Base-by-base conservation (phyloP, 352 stramenopile genomes). In the Phytopythium boreale region DNA sequence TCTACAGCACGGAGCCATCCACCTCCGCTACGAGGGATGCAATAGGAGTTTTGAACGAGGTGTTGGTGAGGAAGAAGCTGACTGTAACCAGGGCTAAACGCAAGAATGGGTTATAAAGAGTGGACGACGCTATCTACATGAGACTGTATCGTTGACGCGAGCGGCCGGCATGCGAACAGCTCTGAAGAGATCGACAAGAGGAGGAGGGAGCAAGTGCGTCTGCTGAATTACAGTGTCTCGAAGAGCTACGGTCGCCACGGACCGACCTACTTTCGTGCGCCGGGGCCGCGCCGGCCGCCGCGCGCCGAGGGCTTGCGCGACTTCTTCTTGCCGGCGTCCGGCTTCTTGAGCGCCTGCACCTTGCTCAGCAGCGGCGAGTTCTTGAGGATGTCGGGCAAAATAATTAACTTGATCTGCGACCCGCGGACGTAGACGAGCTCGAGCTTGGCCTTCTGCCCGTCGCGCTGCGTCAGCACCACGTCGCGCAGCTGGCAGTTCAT, bases 401-500 rank as follows among this genome's bases (percentile, higher is more conserved):
- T 97, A 73, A 99, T 96, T 57, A 99, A 92, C 79, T 98, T 97
- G 66, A 99, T 96, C 63, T 98, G 96, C 63, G 89, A 98, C 22
- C 97, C 97, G 59, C 96, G 78, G 51, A 99, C 81, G 72, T 99
- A 99, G 17, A 99, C 76, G 77, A 89, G 70, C 72, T 96, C 87
- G 19, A 96, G 72, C 59, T 91, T 89, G 61, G 66, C 63, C 64
- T 92, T 91, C 68, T 92, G 79, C 9, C 89, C 88, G 72, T 97
- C 84, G 44, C 82, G 88, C 58, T 87, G 79, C n/a, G 87, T 97
- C 43, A 95, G 71, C 59, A 93, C 82, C 58, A 95, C 87, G 72
- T 98, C 90, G 36, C 88, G 97, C 19, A 99, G 75, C 71, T 97
- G 96, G 75, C 97, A 97, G 77, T 99, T 99, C 97, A 99, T 99